Conservation (phyloP, 768 basidiomycete species). For the Lentinula sp. region DNA sequence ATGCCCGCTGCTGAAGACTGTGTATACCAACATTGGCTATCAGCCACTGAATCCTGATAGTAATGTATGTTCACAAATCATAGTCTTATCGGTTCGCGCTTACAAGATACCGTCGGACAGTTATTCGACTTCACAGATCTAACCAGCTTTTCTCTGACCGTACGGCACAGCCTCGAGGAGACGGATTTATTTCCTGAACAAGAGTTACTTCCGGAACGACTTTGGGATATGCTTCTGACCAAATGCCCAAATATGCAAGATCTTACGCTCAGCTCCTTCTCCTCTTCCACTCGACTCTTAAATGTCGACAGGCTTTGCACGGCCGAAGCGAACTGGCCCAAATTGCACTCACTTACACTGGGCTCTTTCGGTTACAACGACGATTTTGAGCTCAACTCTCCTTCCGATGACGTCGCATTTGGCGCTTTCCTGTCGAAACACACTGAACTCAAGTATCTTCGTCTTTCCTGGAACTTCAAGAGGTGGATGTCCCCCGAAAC, state of each 20-base stretch:
- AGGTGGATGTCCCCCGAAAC: conserved; percentile 41
- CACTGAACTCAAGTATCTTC: conserved; percentile 31
- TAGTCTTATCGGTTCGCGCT: not conserved
- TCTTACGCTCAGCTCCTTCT: conserved; percentile 44
- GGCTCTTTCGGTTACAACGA: conserved; percentile 44
- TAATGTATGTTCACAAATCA: conserved; percentile 13
- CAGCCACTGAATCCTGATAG: conserved; percentile 27
- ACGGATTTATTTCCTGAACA: conserved; percentile 30
- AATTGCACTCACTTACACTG: conserved; percentile 36
- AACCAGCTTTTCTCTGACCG: conserved; percentile 39
- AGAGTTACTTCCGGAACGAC: conserved; percentile 31
- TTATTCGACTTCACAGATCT: conserved; percentile 39
- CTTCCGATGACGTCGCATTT: conserved; percentile 20
- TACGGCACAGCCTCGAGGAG: conserved; percentile 38
- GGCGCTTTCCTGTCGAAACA: conserved; percentile 33
- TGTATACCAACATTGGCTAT: conserved; percentile 39
- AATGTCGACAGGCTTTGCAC: conserved; percentile 29
- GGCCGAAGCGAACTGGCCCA: conserved; percentile 23
- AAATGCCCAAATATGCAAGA: conserved; percentile 44
- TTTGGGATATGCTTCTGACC: conserved; percentile 44
- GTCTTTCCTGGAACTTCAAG: conserved; percentile 46
- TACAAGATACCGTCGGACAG: conserved; percentile 8
- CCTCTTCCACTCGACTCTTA: conserved; percentile 38
- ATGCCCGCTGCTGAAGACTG: conserved; percentile 35
- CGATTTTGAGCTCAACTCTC: conserved; percentile 34